Evolutionary conservation across 2,329 filamentous ascomycete species (phyloP).

Genomic region (Lachnellula suecica): DNA sequence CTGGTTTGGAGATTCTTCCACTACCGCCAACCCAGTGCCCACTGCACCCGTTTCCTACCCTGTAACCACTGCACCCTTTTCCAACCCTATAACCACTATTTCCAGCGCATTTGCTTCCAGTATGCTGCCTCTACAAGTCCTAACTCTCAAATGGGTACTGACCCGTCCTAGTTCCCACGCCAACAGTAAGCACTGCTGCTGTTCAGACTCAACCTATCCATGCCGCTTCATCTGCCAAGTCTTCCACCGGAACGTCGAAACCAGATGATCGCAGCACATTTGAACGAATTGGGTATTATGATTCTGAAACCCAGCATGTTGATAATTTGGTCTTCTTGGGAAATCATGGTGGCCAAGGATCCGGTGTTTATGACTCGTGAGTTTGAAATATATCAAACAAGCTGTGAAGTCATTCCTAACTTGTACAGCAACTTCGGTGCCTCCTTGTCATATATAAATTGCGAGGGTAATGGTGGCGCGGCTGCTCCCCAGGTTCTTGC

Average conservation of each 20-base stretch:
- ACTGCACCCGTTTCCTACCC: background rate
- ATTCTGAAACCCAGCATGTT: conserved; percentile 39
- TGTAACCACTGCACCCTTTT: background rate
- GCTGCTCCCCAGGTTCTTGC: conserved; percentile 47
- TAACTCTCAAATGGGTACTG: background rate
- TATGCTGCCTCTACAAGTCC: too few relatives aligned
- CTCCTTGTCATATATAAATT: conserved; percentile 54
- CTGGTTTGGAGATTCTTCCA: conserved; percentile 14
- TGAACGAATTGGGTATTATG: conserved; percentile 47
- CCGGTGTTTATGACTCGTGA: conserved; percentile 53
- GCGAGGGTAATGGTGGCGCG: conserved; percentile 45
- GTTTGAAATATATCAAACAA: conserved; percentile 8
- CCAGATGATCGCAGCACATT: conserved; percentile 32
- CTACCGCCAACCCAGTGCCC: background rate
- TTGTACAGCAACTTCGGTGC: conserved; percentile 47
- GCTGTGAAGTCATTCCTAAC: too few relatives aligned
- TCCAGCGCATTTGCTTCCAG: background rate
- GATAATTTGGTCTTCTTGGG: conserved; percentile 59
- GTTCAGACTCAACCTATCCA: background rate
- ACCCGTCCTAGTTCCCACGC: background rate
- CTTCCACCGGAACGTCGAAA: conserved; percentile 17
- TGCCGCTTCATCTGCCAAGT: background rate
- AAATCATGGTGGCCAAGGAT: conserved; percentile 53
- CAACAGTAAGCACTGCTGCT: background rate
- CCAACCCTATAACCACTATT: background rate